Conservation (phyloP, 1,284 basidiomycete species). For the Hemileia vastatrix region DNA sequence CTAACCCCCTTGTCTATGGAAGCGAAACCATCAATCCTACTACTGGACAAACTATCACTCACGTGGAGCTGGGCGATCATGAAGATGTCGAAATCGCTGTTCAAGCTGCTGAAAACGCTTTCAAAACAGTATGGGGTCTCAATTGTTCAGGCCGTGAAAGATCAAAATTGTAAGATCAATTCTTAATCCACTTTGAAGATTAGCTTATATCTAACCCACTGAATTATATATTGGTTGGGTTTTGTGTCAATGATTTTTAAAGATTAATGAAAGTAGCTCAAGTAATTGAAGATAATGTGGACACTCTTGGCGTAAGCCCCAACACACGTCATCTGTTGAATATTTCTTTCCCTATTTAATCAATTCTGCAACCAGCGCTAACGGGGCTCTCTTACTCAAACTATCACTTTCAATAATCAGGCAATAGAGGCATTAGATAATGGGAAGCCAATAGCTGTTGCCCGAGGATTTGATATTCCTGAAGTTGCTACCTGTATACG, state of each 20-base stretch:
- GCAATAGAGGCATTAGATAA: conserved; percentile 55
- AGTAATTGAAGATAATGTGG: conserved; percentile 60
- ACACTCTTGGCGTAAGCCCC: conserved; percentile 59
- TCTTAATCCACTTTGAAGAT: too few relatives aligned
- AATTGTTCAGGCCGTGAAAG: conserved; percentile 60
- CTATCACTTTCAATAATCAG: too few relatives aligned
- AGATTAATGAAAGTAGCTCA: conserved; percentile 69
- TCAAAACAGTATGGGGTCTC: conserved; percentile 64
- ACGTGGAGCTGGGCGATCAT: conserved; percentile 58
- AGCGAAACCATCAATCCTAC: conserved; percentile 70
- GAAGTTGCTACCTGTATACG: conserved; percentile 54
- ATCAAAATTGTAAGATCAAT: conserved; percentile 55
- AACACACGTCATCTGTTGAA: too few relatives aligned
- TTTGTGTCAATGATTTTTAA: too few relatives aligned
- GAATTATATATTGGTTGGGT: too few relatives aligned
- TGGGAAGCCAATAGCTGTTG: conserved; percentile 66
- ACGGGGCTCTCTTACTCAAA: too few relatives aligned
- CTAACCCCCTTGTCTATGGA: too few relatives aligned
- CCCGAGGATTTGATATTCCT: conserved; percentile 60
- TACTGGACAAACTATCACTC: conserved; percentile 60
- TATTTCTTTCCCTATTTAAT: too few relatives aligned
- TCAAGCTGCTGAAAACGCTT: conserved; percentile 65
- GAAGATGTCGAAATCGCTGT: conserved; percentile 69
- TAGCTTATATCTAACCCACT: too few relatives aligned
- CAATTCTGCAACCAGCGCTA: too few relatives aligned